phyloP scores from a whole-genome alignment of 2,329 filamentous ascomycete species.

The Ciborinia camelliae region DNA sequence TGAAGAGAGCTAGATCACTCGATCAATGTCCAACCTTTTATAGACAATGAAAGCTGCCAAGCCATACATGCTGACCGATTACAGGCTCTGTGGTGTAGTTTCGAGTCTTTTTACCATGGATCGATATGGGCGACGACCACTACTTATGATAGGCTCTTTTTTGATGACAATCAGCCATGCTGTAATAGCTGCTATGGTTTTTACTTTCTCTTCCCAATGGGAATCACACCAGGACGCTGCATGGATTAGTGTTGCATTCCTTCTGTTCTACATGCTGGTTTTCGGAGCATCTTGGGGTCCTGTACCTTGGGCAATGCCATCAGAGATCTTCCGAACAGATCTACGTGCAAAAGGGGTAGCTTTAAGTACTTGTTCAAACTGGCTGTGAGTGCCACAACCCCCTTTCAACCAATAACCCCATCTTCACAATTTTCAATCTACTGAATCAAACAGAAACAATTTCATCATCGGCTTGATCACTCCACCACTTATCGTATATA shows the following conservation, averaged over 20 bases:
- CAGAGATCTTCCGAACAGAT: constrained; percentile 60
- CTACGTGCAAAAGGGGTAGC: constrained; percentile 63
- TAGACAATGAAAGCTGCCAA: not conserved
- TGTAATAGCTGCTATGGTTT: constrained; percentile 53
- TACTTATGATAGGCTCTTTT: constrained; percentile 44
- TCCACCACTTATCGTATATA: constrained; percentile 57
- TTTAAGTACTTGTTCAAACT: constrained; percentile 59
- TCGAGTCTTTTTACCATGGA: constrained; percentile 50
- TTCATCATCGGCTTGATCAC: constrained; percentile 51
- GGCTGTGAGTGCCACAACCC: constrained; percentile 42
- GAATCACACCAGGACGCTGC: constrained; percentile 48
- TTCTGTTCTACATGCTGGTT: constrained; percentile 59
- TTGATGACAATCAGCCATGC: constrained; percentile 47
- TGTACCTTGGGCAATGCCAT: constrained; percentile 41
- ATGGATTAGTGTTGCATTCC: constrained; percentile 52
- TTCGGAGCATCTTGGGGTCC: constrained; percentile 44
- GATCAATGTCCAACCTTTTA: not conserved
- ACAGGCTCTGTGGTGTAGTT: constrained; percentile 43
- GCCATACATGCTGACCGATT: not conserved
- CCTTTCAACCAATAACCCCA: not conserved
- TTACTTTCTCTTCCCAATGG: constrained; percentile 50
- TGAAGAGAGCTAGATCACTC: too few species aligned
- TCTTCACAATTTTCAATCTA: too few species aligned
- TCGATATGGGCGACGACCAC: constrained; percentile 43
- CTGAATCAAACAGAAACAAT: constrained; percentile 6